These are phyloP conservation scores for Ophiostoma australiae DNA, from an alignment of 2,329 filamentous ascomycete species.

Conservation along the genomic window DNA sequence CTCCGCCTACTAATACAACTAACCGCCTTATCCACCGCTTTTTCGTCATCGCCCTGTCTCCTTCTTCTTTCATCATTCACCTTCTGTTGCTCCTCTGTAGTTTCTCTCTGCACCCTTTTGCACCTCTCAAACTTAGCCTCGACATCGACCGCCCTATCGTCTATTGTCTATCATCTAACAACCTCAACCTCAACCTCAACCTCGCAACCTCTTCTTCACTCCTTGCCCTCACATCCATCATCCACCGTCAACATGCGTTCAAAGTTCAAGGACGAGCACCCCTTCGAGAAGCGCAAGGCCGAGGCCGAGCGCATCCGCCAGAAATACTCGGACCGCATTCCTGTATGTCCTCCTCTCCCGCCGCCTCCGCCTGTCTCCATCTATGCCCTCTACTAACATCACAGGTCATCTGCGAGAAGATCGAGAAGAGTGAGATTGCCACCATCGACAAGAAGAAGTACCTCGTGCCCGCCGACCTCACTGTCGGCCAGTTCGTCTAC, in stretches of 20 bases:
- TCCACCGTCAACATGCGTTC: slow-evolving; percentile 71
- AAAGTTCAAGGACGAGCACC: slow-evolving; percentile 99
- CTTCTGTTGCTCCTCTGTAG: background rate
- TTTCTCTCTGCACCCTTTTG: background rate
- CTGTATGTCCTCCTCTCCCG: slow-evolving; percentile 62
- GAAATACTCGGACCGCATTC: slow-evolving; percentile 98
- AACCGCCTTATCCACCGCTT: slow-evolving; percentile 18
- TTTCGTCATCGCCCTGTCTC: slow-evolving; percentile 1
- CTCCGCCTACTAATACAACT: slow-evolving; percentile 7
- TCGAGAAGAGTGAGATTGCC: slow-evolving; percentile 98
- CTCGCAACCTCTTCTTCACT: too few relatives aligned
- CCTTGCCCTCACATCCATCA: slow-evolving; percentile 5
- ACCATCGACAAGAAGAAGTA: slow-evolving; percentile 99
- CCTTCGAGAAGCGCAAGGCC: slow-evolving; percentile 99
- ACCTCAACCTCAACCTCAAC: background rate
- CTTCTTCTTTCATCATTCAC: background rate
- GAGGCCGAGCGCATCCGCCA: slow-evolving; percentile 98
- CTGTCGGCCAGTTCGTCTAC: slow-evolving; percentile 97
- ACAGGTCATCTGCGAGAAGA: slow-evolving; percentile 98
- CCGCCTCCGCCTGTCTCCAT: background rate
- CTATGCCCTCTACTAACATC: slow-evolving; percentile 17
- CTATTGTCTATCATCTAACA: background rate
- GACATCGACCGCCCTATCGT: background rate
- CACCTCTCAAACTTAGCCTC: background rate
- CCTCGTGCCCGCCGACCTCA: slow-evolving; percentile 92